Conservation (phyloP, 2,329 filamentous ascomycete genomes). For the Stromatinia cepivora region DNA sequence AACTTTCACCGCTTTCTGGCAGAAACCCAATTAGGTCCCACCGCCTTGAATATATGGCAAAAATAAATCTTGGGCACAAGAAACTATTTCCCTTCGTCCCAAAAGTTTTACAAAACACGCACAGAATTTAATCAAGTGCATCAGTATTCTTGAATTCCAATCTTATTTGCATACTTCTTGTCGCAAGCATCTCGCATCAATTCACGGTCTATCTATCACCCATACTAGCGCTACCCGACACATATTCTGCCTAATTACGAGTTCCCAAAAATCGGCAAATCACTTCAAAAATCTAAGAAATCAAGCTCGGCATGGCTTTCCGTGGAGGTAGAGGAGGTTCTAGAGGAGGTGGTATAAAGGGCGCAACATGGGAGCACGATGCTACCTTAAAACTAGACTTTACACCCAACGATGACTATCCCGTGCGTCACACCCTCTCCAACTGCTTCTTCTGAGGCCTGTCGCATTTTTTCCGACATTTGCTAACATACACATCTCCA, state of each 20-base stretch:
- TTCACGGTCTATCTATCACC: neutral
- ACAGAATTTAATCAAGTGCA: neutral
- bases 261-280: neutral
- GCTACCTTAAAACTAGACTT: constrained; percentile 39
- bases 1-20: neutral
- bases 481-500: constrained; percentile 12
- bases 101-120: neutral
- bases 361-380: constrained; percentile 40
- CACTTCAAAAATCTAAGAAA: neutral
- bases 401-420: constrained; percentile 49
- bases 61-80: constrained; percentile 7
- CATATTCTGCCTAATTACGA: neutral
- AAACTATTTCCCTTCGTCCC: neutral
- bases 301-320: constrained; percentile 30
- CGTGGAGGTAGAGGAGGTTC: constrained; percentile 35
- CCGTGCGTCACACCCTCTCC: constrained; percentile 42
- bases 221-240: neutral
- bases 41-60: constrained; percentile 5
- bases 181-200: neutral
- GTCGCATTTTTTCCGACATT: neutral
- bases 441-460: neutral
- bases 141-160: neutral
- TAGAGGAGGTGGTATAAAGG: constrained; percentile 35
- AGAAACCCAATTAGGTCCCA: neutral
- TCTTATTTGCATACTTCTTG: neutral